Evolutionary conservation across 495 filamentous ascomycete genomes (phyloP), one percentile per base, ranked within the genome.

Genomic region (Podospora sp.): DNA sequence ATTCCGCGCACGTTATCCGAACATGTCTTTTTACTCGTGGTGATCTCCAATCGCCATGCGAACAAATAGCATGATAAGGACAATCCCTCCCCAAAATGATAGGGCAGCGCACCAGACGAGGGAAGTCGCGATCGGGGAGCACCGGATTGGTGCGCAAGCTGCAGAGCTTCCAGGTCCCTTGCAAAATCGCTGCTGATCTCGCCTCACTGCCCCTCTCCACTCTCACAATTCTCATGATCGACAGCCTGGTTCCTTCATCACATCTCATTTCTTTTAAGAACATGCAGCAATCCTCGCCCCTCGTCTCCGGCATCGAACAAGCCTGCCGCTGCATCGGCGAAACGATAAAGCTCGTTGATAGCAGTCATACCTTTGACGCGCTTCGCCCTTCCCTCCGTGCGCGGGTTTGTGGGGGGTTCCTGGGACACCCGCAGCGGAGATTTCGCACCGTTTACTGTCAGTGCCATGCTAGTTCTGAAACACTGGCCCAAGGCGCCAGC

Each of bases 381-480:
- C n/a, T n/a, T n/a, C n/a, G n/a, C n/a, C n/a, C n/a, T n/a, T n/a
- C n/a, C n/a, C n/a, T n/a, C 16, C 18, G 57, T 26, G 27, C 8
- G 11, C 29, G 26, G 7, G 3, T 22, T 55, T n/a, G 52, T 55
- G 40, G 40, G 40, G 2, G 52, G 6, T 24, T 22, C 22, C 7
- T 24, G 52, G 52, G 56, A 24, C 18, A 5, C 22, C 16, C 25
- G 16, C 24, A 22, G 60, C 35, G 60, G 60, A 49, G 18, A 62
- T 62, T 62, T 62, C 22, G 56, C 52, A 26, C 52, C 20, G 26
- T 60, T 36, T 21, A 60, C 29, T 33, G 29, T 33, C 29, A 33
- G 29, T 33, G 29, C 57, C 57, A 20, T 27, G 60, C 36, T 16
- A 11, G 35, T 26, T 62, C 36, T 62, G 60, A 62, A 62, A 62